phyloP scores from a whole-genome alignment of 148 eudicot genomes.

The Vaccinium vitisidaea region DNA sequence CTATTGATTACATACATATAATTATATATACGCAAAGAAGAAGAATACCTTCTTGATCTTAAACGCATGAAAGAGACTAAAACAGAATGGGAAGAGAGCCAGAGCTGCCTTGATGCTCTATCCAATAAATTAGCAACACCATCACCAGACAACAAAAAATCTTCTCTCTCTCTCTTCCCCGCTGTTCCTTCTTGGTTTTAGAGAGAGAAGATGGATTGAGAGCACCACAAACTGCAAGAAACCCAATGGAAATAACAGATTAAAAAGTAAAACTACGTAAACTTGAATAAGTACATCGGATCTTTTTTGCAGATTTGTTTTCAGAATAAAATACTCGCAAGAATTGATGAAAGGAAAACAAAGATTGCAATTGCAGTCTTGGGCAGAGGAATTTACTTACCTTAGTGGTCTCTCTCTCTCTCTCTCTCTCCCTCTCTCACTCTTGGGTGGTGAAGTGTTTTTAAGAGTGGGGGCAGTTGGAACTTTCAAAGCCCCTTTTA shows the following conservation, averaged over 20 bases:
- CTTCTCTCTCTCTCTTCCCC: neutral
- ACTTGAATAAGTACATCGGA: neutral
- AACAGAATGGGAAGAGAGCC: neutral
- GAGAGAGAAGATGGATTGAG: neutral
- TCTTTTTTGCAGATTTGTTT: neutral
- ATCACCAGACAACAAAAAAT: neutral
- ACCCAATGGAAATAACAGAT: neutral
- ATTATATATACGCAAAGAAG: neutral
- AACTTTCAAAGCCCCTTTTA: neutral
- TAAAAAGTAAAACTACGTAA: neutral
- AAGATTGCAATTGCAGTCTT: neutral
- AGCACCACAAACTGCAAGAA: neutral
- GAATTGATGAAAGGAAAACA: neutral
- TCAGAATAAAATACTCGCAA: neutral
- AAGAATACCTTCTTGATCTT: conserved; percentile 5
- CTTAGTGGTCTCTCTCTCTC: neutral
- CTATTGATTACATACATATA: neutral
- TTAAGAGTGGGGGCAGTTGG: neutral
- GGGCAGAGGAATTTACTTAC: neutral
- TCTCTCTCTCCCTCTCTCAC: no score
- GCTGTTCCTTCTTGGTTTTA: neutral
- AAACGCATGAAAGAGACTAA: conserved; percentile 1
- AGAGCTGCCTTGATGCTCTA: neutral
- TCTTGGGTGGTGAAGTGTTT: neutral
- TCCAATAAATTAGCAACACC: neutral